Evolutionary conservation across 2,329 filamentous ascomycete species (phyloP).

Genomic region (Ophiostoma angusticollis): DNA sequence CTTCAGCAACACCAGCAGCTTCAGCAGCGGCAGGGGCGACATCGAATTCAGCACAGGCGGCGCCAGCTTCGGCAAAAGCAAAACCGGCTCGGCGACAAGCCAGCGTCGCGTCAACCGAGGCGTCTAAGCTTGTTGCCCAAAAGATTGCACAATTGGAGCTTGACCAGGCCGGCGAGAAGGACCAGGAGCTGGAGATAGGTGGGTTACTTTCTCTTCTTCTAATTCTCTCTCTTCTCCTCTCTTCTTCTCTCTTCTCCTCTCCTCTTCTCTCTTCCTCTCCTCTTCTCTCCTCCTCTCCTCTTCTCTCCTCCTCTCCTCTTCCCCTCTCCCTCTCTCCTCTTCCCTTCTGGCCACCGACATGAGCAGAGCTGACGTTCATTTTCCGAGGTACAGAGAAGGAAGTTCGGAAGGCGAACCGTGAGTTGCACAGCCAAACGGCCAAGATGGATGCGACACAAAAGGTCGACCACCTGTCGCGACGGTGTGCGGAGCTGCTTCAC

Average conservation of each 20-base stretch:
- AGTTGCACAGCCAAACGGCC: constrained; percentile 74
- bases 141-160: constrained; percentile 93
- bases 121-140: constrained; percentile 79
- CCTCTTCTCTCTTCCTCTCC: neutral
- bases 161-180: constrained; percentile 85
- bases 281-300: neutral
- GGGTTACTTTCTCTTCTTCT: too few species aligned
- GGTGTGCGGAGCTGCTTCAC: constrained; percentile 79
- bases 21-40: constrained; percentile 19
- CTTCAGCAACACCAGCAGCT: constrained; percentile 27
- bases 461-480: constrained; percentile 79
- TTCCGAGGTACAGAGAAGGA: constrained; percentile 62
- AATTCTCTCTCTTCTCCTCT: neutral
- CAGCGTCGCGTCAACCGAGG: constrained; percentile 70
- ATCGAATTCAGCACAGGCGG: constrained; percentile 18
- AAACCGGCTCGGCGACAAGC: constrained; percentile 85
- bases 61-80: constrained; percentile 28
- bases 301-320: neutral
- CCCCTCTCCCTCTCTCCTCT: neutral
- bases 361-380: neutral
- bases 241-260: neutral
- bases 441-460: constrained; percentile 89
- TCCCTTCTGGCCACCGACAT: neutral
- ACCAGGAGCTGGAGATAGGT: constrained; percentile 94
- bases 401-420: constrained; percentile 85